Percentiles rank a stretch among this genome's conserved stretches.
These are phyloP conservation scores for Tetracladium setigerum DNA, from an alignment of 495 filamentous ascomycete genomes.

Conservation along the genomic window DNA sequence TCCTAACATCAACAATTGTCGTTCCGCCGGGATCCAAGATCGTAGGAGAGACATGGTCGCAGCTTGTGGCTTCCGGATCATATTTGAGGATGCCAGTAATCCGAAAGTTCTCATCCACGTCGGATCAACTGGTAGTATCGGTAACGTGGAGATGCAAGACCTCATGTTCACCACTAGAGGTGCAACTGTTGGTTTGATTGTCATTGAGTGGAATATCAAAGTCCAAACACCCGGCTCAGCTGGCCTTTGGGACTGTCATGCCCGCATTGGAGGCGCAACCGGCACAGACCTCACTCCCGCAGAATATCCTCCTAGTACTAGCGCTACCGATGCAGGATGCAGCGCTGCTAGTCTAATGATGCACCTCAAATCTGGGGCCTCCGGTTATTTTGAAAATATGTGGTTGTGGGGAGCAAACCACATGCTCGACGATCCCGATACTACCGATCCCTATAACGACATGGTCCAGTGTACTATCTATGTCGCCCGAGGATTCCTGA, in stretches of 20 bases:
- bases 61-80: not conserved
- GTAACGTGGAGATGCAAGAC: constrained; percentile 1
- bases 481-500: constrained; percentile 18
- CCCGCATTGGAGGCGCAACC: constrained; percentile 59
- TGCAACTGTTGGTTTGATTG: constrained; percentile 55
- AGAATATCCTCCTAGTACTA: constrained; percentile 39
- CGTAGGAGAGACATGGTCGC: not conserved
- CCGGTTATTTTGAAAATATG: constrained; percentile 53
- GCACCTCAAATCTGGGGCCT: constrained; percentile 48
- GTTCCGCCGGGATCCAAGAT: constrained; percentile 44
- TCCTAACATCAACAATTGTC: constrained; percentile 42
- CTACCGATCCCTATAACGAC: constrained; percentile 9
- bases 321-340: constrained; percentile 26
- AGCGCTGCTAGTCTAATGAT: constrained; percentile 55
- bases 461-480: not conserved
- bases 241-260: constrained; percentile 44
- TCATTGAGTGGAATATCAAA: constrained; percentile 60
- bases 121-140: not conserved
- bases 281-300: constrained; percentile 58
- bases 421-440: constrained; percentile 36
- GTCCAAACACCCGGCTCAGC: not conserved
- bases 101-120: not conserved
- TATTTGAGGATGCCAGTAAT: not conserved
- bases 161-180: constrained; percentile 29
- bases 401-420: constrained; percentile 26